phyloP scores from a whole-genome alignment of 2,329 filamentous ascomycete species.

The Botrytis deweyae region DNA sequence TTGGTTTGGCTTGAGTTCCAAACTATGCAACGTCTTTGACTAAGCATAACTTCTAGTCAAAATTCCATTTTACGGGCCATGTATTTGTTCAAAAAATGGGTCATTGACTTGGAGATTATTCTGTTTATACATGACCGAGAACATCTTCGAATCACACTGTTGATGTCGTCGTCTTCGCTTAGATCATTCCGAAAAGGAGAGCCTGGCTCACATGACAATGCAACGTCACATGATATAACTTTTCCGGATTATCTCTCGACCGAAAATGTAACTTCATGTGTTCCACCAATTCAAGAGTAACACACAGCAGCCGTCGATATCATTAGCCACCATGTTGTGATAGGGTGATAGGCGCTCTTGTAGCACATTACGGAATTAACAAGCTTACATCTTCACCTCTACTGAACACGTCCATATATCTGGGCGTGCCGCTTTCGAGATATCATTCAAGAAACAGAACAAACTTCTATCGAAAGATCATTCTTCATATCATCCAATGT shows the following conservation, averaged over 20 bases:
- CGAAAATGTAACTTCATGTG: neutral
- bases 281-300: neutral
- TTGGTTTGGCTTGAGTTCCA: neutral
- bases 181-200: constrained; percentile 5
- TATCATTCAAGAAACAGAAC: neutral
- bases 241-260: constrained; percentile 7
- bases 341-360: neutral
- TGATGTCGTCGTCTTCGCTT: neutral
- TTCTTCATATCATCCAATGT: neutral
- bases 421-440: neutral
- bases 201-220: neutral
- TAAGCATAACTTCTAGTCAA: too few relatives aligned
- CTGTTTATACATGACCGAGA: neutral
- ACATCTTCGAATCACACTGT: neutral
- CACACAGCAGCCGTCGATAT: neutral
- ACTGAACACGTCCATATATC: neutral
- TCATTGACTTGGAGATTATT: accelerated
- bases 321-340: neutral
- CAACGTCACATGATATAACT: neutral
- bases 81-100: neutral
- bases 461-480: too few relatives aligned
- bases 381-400: neutral
- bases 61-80: neutral
- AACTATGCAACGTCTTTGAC: neutral
- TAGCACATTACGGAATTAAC: neutral